Conservation (phyloP, 768 basidiomycete genomes). For the Cubamyces lactineus region DNA sequence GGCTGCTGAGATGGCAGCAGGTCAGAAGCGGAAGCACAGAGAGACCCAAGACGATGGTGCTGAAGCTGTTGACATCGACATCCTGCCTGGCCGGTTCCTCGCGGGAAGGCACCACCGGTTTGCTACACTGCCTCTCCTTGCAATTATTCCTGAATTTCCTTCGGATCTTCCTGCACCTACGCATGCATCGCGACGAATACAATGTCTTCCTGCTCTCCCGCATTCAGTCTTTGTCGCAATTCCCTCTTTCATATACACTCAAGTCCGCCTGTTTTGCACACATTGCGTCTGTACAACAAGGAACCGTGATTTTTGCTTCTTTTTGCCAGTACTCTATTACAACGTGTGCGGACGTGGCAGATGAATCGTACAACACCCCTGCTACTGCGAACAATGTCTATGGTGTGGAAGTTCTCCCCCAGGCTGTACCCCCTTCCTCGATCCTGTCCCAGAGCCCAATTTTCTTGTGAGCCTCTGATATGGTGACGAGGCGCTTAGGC, state of each 20-base stretch:
- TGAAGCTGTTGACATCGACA: background rate
- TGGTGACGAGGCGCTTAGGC: background rate
- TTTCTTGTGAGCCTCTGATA: background rate
- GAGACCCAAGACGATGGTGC: background rate
- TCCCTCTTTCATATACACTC: no score
- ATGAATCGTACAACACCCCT: background rate
- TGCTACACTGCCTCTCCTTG: no score
- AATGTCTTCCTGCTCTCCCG: slow-evolving; percentile 1
- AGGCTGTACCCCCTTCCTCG: background rate
- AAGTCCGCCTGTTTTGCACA: no score
- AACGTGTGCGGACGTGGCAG: background rate
- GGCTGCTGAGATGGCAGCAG: background rate
- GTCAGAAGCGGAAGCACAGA: slow-evolving; percentile 19
- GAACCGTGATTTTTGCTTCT: background rate
- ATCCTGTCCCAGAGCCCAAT: background rate
- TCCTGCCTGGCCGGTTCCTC: background rate
- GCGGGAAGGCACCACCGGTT: no score
- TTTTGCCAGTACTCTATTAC: background rate
- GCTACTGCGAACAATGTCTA: background rate
- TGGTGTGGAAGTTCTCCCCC: background rate
- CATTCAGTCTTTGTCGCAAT: no score
- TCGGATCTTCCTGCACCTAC: no score
- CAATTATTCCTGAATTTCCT: no score
- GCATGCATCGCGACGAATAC: no score
- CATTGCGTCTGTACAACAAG: background rate